Base-by-base conservation (phyloP, 2,329 filamentous ascomycete genomes). In the Waltergamsia citrina region DNA sequence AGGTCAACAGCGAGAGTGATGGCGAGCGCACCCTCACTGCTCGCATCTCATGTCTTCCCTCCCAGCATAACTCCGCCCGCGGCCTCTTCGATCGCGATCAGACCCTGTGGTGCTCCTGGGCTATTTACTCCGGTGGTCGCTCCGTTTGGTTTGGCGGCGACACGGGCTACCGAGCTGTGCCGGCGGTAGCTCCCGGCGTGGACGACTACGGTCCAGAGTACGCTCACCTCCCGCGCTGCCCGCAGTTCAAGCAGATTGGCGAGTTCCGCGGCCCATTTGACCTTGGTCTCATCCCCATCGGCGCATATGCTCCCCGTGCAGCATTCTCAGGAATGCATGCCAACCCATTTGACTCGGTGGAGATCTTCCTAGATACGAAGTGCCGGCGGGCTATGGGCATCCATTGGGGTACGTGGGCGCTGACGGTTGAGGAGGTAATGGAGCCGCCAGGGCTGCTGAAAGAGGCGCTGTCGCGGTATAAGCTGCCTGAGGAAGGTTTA, bases 21-120 rank as follows among this genome's bases (percentile, higher is more conserved):
- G n/a, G 36, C 32, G 18, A 36, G 20, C n/a, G n/a, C 28, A 63
- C 69, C 28, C 85, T 94, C 41, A 69, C 64, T 5, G 86, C 85
- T 3, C 74, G 67, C 6, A 71, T 96, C 30, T 78, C 77, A 5
- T 93, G 83, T 45, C 68, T 94, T 7, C 90, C 88, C 0, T 83
- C 80, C 51, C 90, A 96, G 58, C 90, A 95, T 57, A 78, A 75
- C 4, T 84, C 78, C 2, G 81, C 78, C 5, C 68, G 88, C 26
- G 71, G 67, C 0, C 59, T 68, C 0, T 78, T 80, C 40, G 86
- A 94, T 59, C 76, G 74, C 41, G 72, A 75, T 40, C 71, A 69
- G 27, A 94, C 88, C 0, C 71, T 96, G 5, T 96, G 90, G 90
- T 78, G 80, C 29, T 88, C 82, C 9, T 96, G 88, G 87, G 79